A percentile compares a stretch with the other conserved stretches of the same genome.
Conservation (phyloP, 768 basidiomycete species). For the Tephrocybe sp. region DNA sequence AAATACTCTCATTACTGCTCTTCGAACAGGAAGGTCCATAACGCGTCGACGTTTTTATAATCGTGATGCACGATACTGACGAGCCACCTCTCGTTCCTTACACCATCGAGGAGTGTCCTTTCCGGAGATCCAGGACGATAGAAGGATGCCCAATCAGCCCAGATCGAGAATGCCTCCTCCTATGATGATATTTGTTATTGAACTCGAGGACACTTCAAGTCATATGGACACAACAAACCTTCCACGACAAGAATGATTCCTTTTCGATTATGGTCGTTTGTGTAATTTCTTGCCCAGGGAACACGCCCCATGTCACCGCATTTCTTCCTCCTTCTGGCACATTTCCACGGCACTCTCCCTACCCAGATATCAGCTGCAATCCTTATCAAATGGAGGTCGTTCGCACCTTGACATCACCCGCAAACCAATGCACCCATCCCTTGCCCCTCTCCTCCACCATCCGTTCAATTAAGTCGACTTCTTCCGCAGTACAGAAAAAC, state of each 20-base stretch:
- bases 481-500: slow-evolving; percentile 74
- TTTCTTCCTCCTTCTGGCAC: slow-evolving; percentile 77
- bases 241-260: slow-evolving; percentile 95
- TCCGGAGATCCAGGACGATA: slow-evolving; percentile 76
- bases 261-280: slow-evolving; percentile 97
- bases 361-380: neutral
- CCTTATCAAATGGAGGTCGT: slow-evolving; percentile 7
- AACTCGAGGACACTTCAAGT: slow-evolving; percentile 2
- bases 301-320: slow-evolving; percentile 98
- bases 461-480: slow-evolving; percentile 58
- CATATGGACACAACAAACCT: slow-evolving; percentile 51
- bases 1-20: slow-evolving; percentile 12
- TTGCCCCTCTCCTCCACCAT: slow-evolving; percentile 51
- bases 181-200: slow-evolving; percentile 26
- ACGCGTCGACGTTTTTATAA: slow-evolving; percentile 70
- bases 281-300: slow-evolving; percentile 92
- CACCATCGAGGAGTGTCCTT: slow-evolving; percentile 65
- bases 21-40: slow-evolving; percentile 82
- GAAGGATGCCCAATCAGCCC: slow-evolving; percentile 91
- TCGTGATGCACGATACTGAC: slow-evolving; percentile 93
- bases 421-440: slow-evolving; percentile 82
- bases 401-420: slow-evolving; percentile 71
- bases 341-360: slow-evolving; percentile 83
- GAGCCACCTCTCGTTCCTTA: slow-evolving; percentile 80
- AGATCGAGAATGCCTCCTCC: slow-evolving; percentile 96